Evolutionary conservation across 345 rosid species (phyloP).

Genomic region (Murraya paniculata): DNA sequence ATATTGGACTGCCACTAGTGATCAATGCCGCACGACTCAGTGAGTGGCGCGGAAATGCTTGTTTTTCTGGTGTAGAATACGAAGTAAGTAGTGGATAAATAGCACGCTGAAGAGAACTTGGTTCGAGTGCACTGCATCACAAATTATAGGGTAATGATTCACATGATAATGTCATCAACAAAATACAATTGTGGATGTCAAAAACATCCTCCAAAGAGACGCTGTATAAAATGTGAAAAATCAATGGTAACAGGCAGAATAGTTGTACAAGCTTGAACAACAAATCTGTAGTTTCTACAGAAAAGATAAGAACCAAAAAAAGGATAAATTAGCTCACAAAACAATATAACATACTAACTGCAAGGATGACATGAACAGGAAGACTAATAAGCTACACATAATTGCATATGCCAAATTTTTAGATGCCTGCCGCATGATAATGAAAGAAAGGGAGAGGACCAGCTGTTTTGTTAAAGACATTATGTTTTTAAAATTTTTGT

Average conservation of each 20-base stretch:
- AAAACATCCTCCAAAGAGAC: not conserved
- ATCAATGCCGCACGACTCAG: conserved; percentile 87
- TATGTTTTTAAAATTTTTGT: not conserved
- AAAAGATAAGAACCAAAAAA: not conserved
- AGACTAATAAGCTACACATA: not conserved
- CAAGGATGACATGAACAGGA: not conserved
- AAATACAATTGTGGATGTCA: not conserved
- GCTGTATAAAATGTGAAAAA: not conserved
- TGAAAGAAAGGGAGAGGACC: not conserved
- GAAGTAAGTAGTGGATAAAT: conserved; percentile 76
- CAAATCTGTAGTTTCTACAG: not conserved
- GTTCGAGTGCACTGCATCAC: conserved; percentile 73
- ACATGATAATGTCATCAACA: not conserved
- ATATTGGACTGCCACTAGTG: conserved; percentile 95
- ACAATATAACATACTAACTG: not conserved
- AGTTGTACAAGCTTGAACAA: not conserved
- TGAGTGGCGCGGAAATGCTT: conserved; percentile 91
- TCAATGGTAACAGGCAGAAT: not conserved
- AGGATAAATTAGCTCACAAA: not conserved
- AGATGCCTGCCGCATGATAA: not conserved
- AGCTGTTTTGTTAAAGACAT: not conserved
- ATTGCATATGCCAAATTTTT: not conserved
- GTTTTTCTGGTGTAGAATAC: conserved; percentile 76
- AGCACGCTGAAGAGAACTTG: conserved; percentile 86
- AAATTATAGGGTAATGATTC: conserved; percentile 3